These are phyloP conservation scores for Chamaecyparis obtusa DNA, from an alignment of 75 land plant species.

Conservation along the genomic window DNA sequence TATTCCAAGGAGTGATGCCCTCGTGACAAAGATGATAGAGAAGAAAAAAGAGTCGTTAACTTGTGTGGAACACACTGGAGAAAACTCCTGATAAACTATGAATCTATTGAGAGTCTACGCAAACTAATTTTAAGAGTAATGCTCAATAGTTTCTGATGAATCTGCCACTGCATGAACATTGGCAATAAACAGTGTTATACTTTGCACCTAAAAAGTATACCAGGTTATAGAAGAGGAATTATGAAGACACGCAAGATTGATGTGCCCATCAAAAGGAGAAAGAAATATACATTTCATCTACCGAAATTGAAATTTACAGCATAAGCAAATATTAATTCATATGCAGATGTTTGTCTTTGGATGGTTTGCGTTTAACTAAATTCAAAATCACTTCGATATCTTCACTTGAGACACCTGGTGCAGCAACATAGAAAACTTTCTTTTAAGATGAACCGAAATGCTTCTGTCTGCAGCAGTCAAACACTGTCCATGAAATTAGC, in stretches of 20 bases:
- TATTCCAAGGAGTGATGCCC: neutral
- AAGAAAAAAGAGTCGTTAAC: neutral
- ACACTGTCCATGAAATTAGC: neutral
- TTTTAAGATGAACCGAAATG: neutral
- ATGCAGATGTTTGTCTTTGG: neutral
- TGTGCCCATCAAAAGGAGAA: neutral
- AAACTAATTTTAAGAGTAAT: neutral
- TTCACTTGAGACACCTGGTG: neutral
- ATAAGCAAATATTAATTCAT: neutral
- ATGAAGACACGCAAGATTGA: neutral
- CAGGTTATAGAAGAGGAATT: neutral
- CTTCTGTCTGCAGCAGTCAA: neutral
- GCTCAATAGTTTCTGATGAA: neutral
- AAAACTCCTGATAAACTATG: neutral
- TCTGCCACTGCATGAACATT: neutral
- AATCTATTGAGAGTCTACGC: neutral
- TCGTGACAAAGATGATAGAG: neutral
- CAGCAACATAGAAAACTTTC: neutral
- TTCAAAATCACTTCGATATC: neutral
- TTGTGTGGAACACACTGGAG: neutral
- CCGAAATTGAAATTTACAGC: neutral
- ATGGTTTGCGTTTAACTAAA: neutral
- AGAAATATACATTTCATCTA: conserved; percentile 4
- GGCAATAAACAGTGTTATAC: neutral
- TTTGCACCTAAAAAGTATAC: neutral